Evolutionary conservation across 2,329 filamentous ascomycete genomes (phyloP), one percentile per base, ranked within the genome.

Genomic region (Blastomyces emzantsi): DNA sequence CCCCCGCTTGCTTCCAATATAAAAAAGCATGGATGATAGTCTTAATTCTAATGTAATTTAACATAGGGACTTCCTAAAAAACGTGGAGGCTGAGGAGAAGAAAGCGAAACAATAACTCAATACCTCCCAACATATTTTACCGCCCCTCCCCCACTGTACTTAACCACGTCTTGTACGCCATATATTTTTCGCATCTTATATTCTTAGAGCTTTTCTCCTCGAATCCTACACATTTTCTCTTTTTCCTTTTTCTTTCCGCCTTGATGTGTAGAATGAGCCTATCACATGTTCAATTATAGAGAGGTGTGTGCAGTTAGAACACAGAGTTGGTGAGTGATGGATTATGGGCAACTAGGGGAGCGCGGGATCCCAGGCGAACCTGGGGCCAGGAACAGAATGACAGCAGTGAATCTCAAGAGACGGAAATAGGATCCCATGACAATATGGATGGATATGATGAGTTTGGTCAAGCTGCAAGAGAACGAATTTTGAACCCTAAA

Each of bases 41-140:
- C 28, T 22, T 55, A n/a, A 55, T 55, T n/a, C 52, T 55, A 55
- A 55, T 30, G 30, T 6, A 54, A 54, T 15, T 30, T 19, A 47
- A 25, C 9, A 62, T 69, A 82, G 80, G 73, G 78, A 82, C 64
- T 83, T 82, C 71, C 65, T 83, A 69, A 80, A 82, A 67, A 75
- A 76, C 64, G 75, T 79, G 60, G 78, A 81, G 66, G 78, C 76
- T 62, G 79, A 79, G 65, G 76, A 76, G 62, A 77, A 79, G 69
- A 80, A 80, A 72, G 73, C 62, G 57, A 68, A 68, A 64, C 61
- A 65, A 28, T 60, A 60, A 33, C 49, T 2, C 15, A 41, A 28
- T 55, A 55, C 47, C 43, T 11, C 28, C n/a, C 9, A 6, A 17
- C 19, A 28, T 15, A 51, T 60, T 30, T 43, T 49, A n/a, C 30